These are phyloP conservation scores for Colletotrichum sp. DNA, from an alignment of 2,329 filamentous ascomycete species.

Conservation along the genomic window DNA sequence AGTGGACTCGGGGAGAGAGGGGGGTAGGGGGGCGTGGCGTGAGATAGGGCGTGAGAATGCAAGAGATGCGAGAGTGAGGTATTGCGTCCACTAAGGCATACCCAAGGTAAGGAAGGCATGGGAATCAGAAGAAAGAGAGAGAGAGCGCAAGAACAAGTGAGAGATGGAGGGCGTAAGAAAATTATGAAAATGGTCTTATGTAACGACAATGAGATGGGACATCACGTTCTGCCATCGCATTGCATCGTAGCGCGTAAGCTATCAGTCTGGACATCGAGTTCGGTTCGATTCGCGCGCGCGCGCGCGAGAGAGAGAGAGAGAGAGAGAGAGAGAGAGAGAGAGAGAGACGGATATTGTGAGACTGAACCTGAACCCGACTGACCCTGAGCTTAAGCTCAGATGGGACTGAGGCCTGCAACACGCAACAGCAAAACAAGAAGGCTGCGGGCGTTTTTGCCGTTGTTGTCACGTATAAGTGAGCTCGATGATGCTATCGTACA, in stretches of 20 bases:
- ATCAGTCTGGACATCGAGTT: not conserved
- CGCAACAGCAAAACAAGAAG: not conserved
- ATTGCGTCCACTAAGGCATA: not conserved
- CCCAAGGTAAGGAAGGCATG: not conserved
- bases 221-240: not conserved
- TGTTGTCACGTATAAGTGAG: not conserved
- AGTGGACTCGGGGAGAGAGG: not conserved
- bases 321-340: no score
- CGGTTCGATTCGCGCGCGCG: not conserved
- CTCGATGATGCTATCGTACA: not conserved
- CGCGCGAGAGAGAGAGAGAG: no score
- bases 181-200: not conserved
- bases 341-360: not conserved
- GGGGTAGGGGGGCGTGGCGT: not conserved
- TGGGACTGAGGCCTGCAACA: not conserved
- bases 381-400: not conserved
- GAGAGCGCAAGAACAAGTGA: not conserved
- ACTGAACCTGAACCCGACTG: not conserved
- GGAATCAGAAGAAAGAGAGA: not conserved
- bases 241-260: not conserved
- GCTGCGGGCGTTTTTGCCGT: not conserved
- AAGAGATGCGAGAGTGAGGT: not conserved
- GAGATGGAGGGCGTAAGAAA: not conserved
- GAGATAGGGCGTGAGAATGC: not conserved
- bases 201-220: not conserved